Evolutionary conservation across 192 early-diverging fungal species (phyloP), one percentile per base, ranked within the genome.

Genomic region (Pecoramyces ruminantium): DNA sequence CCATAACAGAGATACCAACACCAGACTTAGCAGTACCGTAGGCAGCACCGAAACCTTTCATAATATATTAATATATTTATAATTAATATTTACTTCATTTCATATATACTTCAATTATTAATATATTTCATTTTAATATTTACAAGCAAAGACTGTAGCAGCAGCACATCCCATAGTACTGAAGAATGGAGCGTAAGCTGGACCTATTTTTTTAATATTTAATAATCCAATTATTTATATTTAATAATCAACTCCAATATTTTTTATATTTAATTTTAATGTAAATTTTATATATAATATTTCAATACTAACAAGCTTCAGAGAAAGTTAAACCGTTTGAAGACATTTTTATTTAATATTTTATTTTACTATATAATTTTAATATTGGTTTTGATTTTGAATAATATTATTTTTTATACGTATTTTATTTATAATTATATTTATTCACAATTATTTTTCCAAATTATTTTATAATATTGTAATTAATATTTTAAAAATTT

Each of bases 21-120:
- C 97, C 98, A 78, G 96, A 93, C 87, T 96, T 98, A 78, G 95
- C 94, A 34, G 98, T 99, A 29, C 98, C 98, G 85, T 98, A 99
- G 78, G 96, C 97, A 78, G 98, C 98, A 39, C 98, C 98, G 34
- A 96, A 89, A 80, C 94, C 94, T 93, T 81, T 42, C 38, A n/a
- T 58, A 67, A 16, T 30, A 16, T 30, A 14, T 38, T 21, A 13
- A 30, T 30, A 17, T 27, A 28, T 27, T 28, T 84, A 29, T 82
- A 18, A 6, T 17, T 28, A 67, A 29, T 40, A 29, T 6, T 28
- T 77, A 21, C n/a, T 9, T 40, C 17, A 58, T 28, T 38, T 9
- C 11, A 21, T 29, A 67, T 67, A 16, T 25, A 78, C 79, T 77
- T 28, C 39, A 40, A 79, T 29, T 39, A 30, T 58, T 79, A 77